Evolutionary conservation across 495 filamentous ascomycete genomes (phyloP).

Genomic region (Xylaria flabelliformis): DNA sequence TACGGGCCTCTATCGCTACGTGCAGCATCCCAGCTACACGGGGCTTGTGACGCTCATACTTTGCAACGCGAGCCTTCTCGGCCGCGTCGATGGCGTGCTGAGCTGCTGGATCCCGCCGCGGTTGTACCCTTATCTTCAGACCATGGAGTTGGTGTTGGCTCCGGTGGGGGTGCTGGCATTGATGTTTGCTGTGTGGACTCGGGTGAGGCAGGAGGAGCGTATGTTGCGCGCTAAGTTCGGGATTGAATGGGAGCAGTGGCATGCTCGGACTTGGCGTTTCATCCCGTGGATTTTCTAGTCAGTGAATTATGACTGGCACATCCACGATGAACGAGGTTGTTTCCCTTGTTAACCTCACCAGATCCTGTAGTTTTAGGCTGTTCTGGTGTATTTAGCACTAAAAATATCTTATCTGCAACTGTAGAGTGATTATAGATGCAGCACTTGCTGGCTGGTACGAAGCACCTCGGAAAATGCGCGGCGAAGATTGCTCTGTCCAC

Average conservation of each 20-base stretch:
- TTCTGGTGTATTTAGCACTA: no score
- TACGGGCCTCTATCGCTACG: conserved; percentile 50
- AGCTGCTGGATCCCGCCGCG: conserved; percentile 44
- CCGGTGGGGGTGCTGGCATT: conserved; percentile 18
- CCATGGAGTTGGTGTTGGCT: conserved; percentile 21
- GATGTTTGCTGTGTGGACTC: conserved; percentile 26
- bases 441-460: no score
- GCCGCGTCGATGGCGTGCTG: conserved; percentile 27
- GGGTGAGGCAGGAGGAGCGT: conserved; percentile 49
- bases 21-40: conserved; percentile 59
- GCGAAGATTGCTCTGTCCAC: no score
- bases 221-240: conserved; percentile 53
- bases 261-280: conserved; percentile 42
- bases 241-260: conserved; percentile 52
- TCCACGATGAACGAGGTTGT: not conserved
- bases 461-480: no score
- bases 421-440: no score
- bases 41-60: conserved; percentile 32
- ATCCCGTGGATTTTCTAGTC: conserved; percentile 36
- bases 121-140: conserved; percentile 34
- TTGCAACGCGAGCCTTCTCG: not conserved
- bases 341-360: not conserved
- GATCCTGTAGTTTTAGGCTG: no score
- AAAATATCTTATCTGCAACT: no score
- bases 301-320: not conserved